Percentiles rank a stretch among this genome's conserved stretches.
Conservation (phyloP, 805 yeast species). For the Millerago galiae region DNA sequence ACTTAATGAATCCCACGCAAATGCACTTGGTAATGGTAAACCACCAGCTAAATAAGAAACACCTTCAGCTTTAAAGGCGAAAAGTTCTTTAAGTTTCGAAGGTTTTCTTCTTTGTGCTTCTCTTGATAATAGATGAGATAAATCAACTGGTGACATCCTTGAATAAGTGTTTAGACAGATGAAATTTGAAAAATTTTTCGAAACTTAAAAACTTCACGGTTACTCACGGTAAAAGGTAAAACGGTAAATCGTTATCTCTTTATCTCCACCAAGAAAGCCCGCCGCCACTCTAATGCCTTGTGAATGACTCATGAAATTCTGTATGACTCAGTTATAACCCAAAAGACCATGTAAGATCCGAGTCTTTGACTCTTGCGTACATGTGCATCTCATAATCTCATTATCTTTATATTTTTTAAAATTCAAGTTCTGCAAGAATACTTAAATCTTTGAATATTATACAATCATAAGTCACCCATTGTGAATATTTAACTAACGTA, state of each 20-base stretch:
- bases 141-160: conserved; percentile 33
- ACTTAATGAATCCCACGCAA: conserved; percentile 72
- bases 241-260: not conserved
- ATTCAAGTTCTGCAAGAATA: not conserved
- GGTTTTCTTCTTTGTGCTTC: conserved; percentile 70
- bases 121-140: conserved; percentile 60
- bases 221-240: no score
- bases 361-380: not conserved
- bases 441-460: not conserved
- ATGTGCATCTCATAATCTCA: not conserved
- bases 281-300: not conserved
- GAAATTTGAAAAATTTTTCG: not conserved
- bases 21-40: conserved; percentile 76
- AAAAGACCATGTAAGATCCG: no score
- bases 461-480: not conserved
- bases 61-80: conserved; percentile 58
- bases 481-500: not conserved
- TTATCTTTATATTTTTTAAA: not conserved
- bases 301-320: not conserved
- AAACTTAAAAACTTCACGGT: no score
- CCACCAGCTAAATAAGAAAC: conserved; percentile 90
- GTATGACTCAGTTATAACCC: no score
- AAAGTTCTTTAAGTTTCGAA: conserved; percentile 79
- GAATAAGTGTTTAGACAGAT: not conserved
- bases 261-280: not conserved